These are phyloP conservation scores for Dittrichia graveolens DNA, from an alignment of 129 eudicot species.

Conservation along the genomic window DNA sequence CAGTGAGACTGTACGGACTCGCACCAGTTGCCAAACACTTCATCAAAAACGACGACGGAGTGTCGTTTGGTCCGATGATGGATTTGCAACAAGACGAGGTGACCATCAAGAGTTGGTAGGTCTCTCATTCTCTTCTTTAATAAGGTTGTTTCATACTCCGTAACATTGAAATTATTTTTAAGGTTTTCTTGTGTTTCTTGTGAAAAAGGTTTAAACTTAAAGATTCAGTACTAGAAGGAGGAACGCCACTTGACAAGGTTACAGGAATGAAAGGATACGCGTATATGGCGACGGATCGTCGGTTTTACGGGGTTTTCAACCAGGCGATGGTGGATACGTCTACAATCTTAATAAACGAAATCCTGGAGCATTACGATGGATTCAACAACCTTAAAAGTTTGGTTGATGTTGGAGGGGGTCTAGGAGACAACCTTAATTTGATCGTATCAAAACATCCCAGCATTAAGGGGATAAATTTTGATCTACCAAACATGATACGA, in stretches of 20 bases:
- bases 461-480: slow-evolving; percentile 1
- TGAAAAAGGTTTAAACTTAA: slow-evolving; percentile 22
- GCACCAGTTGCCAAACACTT: slow-evolving; percentile 15
- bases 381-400: neutral
- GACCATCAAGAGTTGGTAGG: slow-evolving; percentile 2
- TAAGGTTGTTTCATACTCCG: neutral
- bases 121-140: no score
- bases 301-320: neutral
- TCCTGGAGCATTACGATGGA: neutral
- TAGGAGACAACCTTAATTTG: neutral
- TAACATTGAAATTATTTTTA: no score
- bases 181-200: no score
- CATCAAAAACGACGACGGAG: slow-evolving; percentile 3
- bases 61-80: slow-evolving; percentile 8
- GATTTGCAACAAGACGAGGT: slow-evolving; percentile 2
- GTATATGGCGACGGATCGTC: neutral
- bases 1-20: slow-evolving; percentile 18
- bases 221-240: slow-evolving; percentile 11
- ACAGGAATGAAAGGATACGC: neutral
- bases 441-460: neutral
- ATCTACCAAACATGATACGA: neutral
- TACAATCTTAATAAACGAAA: neutral
- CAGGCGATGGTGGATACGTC: neutral
- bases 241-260: neutral
- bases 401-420: slow-evolving; percentile 18